Evolutionary conservation across 1,284 basidiomycete genomes (phyloP).

Genomic region (Butyriboletus regius): DNA sequence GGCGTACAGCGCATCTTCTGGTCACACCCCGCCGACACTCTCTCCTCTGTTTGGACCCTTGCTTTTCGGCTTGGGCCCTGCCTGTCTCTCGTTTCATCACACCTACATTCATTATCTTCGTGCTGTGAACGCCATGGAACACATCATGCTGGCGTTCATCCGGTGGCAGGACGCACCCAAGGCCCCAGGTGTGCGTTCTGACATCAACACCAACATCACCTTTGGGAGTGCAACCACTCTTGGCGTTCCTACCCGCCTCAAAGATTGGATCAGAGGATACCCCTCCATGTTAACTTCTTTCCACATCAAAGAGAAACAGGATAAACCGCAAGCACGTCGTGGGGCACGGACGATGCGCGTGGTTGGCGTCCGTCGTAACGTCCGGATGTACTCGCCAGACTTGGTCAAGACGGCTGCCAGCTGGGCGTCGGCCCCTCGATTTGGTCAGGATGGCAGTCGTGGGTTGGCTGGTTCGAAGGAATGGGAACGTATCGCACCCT

Average conservation of each 20-base stretch:
- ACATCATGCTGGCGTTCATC: conserved; percentile 77
- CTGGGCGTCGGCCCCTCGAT: conserved; percentile 51
- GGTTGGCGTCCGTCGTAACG: conserved; percentile 66
- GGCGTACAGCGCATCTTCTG: conserved; percentile 71
- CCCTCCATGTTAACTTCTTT: conserved; percentile 55
- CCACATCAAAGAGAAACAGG: conserved; percentile 37
- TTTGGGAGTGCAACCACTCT: conserved; percentile 48
- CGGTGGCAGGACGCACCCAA: conserved; percentile 64
- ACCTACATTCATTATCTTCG: conserved; percentile 77
- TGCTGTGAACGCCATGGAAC: conserved; percentile 77
- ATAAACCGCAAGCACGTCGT: conserved; percentile 52
- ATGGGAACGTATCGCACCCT: conserved; percentile 62
- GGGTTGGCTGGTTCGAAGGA: conserved; percentile 56
- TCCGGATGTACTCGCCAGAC: conserved; percentile 75
- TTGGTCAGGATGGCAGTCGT: conserved; percentile 29
- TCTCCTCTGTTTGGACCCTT: conserved; percentile 83
- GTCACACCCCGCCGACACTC: conserved; percentile 75
- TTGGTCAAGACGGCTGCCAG: conserved; percentile 64
- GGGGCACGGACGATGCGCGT: conserved; percentile 69
- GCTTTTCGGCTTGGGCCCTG: conserved; percentile 69
- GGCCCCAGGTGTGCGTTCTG: conserved; percentile 21
- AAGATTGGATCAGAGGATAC: conserved; percentile 82
- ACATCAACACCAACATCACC: conserved; percentile 31
- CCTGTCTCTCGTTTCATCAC: conserved; percentile 61
- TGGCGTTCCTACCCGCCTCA: conserved; percentile 68